Evolutionary conservation across 805 yeast genomes (phyloP), one percentile per base, ranked within the genome.

Genomic region (Lachancea fermentati): DNA sequence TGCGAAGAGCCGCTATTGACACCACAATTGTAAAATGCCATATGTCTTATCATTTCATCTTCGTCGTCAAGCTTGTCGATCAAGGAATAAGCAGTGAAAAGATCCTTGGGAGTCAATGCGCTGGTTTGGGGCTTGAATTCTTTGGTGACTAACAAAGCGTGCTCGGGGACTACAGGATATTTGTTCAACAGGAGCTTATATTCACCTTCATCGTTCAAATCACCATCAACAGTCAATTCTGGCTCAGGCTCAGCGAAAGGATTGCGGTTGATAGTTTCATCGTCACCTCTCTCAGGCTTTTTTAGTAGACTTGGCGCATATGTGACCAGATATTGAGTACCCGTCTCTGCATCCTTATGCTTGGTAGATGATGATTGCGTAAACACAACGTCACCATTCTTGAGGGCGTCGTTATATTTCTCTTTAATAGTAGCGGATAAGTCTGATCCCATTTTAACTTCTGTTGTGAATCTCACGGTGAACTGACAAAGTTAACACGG

Each of bases 1-100:
- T 88, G 93, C 0, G 96, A 87, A n/a, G 96, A 95, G 1, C 97
- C 98, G 46, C 94, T 78, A 50, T 78, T 72, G 14, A 79, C 78
- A 5, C 98, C 98, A 55, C 86, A 79, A 62, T 91, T 91, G 72
- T 78, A 91, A 62, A 91, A 91, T 0, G 88, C 88, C 58, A 89
- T 69, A 71, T 85, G 81, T 42, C 75, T 70, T 28, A 65, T 63
- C 19, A 63, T 66, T 12, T 60, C 66, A 16, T 58, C 63, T 2
- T 56, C 47, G 45, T 60, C 41, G 51, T 77, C 76, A 37, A 83
- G 65, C 13, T 63, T 65, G 12, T 61, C 57, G 45, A 91, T 65
- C 16, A 85, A 66, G 4, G 73, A 57, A 55, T 76, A 76, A 4
- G 83, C 69, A 0, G 80, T 75, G 28, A 64, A 56, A 44, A 91